Evolutionary conservation across 75 land plant species (phyloP), one percentile per base, ranked within the genome.

Genomic region (Sequoiadendron giganteum): DNA sequence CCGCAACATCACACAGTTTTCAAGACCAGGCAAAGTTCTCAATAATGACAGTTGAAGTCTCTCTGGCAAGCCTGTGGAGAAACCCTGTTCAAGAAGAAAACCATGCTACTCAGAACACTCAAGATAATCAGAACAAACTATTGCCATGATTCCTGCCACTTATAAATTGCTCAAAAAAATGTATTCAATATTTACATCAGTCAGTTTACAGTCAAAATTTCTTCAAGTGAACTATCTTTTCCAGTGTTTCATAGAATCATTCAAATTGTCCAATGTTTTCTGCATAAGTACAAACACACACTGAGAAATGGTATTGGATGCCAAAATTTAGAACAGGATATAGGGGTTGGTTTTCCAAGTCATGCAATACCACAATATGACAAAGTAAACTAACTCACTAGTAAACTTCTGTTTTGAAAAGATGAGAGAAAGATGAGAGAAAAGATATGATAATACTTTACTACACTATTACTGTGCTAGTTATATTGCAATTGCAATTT

Each of bases 31-130:
- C 54, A 98, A 92, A 30, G 99, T 94, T 90, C 96, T 94, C 84
- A 98, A 88, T 39, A 98, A 93, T 61, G 96, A 88, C 54, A 98
- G 89, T 88, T 98, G 99, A 61, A 98, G 88, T 85, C 93, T 93
- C 89, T 98, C 99, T 49, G 99, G 99, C 86, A 98, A 89, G 73
- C 99, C 99, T 86, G 99, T 98, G 76, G 99, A 98, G 85, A 98
- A 98, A 6, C 99, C 99, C 99, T 97, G 89, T 77, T 86, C 56
- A 72, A 52, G 40, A 88, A 86, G 4, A 39, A 49, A 87, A 86
- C 4, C 55, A 84, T 56, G 16, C n/a, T 21, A 70, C 58, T 32
- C 36, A 77, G 83, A 87, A 77, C 52, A 28, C 13, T 82, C 19
- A 43, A 45, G 15, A 47, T 47, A 28, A 82, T 47, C 6, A 47